phyloP scores from a whole-genome alignment of 495 filamentous ascomycete species.

The Penicillium robsamsonii region DNA sequence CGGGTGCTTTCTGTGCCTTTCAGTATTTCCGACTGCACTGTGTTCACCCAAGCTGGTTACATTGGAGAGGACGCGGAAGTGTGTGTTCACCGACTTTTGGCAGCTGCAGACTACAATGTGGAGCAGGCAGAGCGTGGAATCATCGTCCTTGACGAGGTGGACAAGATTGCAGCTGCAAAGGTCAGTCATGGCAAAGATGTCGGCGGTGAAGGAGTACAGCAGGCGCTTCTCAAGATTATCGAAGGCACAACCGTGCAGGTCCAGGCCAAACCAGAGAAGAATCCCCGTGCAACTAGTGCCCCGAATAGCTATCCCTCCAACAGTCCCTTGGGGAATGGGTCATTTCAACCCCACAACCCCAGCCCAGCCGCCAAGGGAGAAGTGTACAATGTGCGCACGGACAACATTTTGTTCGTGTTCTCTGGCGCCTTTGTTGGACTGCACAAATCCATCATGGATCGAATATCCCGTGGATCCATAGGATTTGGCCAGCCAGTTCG shows the following conservation, averaged over 20 bases:
- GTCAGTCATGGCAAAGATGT: slow-evolving; percentile 76
- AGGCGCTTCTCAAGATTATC: slow-evolving; percentile 91
- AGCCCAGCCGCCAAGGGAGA: slow-evolving; percentile 65
- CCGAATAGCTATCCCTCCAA: slow-evolving; percentile 48
- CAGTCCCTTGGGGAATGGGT: slow-evolving; percentile 46
- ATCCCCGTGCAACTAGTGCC: slow-evolving; percentile 46
- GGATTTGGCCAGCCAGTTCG: slow-evolving; percentile 87
- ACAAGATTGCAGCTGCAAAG: slow-evolving; percentile 84
- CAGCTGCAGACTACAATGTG: slow-evolving; percentile 87
- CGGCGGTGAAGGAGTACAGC: slow-evolving; percentile 90
- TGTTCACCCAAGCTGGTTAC: slow-evolving; percentile 95
- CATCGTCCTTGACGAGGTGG: slow-evolving; percentile 92
- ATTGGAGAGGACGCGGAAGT: slow-evolving; percentile 95
- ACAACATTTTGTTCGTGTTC: slow-evolving; percentile 95
- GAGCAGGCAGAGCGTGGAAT: slow-evolving; percentile 86
- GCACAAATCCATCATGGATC: slow-evolving; percentile 81
- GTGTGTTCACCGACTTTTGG: slow-evolving; percentile 84
- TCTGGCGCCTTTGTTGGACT: slow-evolving; percentile 94
- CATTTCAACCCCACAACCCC: slow-evolving; percentile 39
- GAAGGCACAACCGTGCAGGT: slow-evolving; percentile 89
- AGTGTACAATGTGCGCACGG: slow-evolving; percentile 85
- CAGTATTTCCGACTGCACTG: slow-evolving; percentile 95
- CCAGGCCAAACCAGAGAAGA: slow-evolving; percentile 77
- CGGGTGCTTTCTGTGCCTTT: slow-evolving; percentile 87
- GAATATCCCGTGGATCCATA: slow-evolving; percentile 83